Conservation (phyloP, 2,329 filamentous ascomycete genomes). For the Ophiocordyceps sinensis region DNA sequence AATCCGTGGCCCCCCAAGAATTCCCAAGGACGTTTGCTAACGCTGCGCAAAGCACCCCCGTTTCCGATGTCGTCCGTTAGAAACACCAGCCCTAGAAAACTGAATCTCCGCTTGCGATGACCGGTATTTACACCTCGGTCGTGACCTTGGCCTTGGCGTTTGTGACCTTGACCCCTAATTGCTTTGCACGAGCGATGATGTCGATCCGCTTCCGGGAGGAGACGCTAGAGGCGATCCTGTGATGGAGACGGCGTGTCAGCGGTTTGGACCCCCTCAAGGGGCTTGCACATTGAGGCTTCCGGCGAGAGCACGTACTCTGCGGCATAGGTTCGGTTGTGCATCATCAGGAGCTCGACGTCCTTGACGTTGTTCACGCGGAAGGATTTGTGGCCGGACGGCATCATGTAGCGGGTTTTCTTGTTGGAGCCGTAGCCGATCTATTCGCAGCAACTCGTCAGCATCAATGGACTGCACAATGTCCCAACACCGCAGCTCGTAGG, state of each 20-base stretch:
- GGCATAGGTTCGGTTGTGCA: slow-evolving; percentile 99
- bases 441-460: slow-evolving; percentile 2
- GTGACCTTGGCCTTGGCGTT: slow-evolving; percentile 99
- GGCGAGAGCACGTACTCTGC: slow-evolving; percentile 63
- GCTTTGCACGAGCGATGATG: slow-evolving; percentile 93
- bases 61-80: slow-evolving; percentile 5
- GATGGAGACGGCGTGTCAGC: background rate
- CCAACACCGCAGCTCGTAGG: background rate
- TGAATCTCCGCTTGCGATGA: too few relatives aligned
- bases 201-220: slow-evolving; percentile 98
- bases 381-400: slow-evolving; percentile 97
- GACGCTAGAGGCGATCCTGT: slow-evolving; percentile 92
- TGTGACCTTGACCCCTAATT: slow-evolving; percentile 98
- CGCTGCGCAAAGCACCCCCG: background rate
- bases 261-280: too few relatives aligned
- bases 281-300: background rate
- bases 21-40: too few relatives aligned
- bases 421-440: slow-evolving; percentile 98
- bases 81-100: too few relatives aligned
- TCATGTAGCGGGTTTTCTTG: slow-evolving; percentile 99
- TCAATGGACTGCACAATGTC: background rate
- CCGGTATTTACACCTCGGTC: slow-evolving; percentile 58
- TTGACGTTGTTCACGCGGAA: slow-evolving; percentile 97
- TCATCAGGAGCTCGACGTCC: slow-evolving; percentile 94
- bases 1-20: too few relatives aligned